Percentiles rank a stretch among this genome's conserved stretches.
Evolutionary conservation across 257 asterid species (phyloP).

Genomic region (Linderniella brevidens): DNA sequence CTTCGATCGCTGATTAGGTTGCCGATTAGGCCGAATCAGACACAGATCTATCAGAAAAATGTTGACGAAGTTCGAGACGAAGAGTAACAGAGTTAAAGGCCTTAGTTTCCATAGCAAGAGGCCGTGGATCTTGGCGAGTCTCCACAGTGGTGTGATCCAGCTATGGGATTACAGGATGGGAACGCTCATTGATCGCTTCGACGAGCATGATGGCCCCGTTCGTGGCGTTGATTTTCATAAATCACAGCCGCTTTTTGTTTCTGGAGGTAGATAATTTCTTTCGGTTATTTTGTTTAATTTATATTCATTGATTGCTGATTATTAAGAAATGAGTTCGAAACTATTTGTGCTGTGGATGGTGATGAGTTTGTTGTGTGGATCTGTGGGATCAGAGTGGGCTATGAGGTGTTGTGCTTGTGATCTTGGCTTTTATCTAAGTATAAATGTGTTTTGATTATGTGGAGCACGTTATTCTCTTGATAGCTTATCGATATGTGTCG

Average conservation of each 20-base stretch:
- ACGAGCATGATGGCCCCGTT: slow-evolving; percentile 29
- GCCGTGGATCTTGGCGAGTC: slow-evolving; percentile 99
- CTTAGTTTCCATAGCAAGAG: slow-evolving; percentile 87
- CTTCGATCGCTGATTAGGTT: too few relatives aligned
- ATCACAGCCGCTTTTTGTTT: slow-evolving; percentile 84
- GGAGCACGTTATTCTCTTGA: too few relatives aligned
- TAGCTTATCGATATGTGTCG: too few relatives aligned
- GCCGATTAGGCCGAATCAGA: too few relatives aligned
- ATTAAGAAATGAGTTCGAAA: background rate
- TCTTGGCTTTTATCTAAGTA: too few relatives aligned
- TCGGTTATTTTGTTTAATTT: background rate
- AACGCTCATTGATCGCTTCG: slow-evolving; percentile 84
- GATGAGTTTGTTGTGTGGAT: background rate
- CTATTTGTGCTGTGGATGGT: background rate
- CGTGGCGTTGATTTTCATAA: slow-evolving; percentile 28
- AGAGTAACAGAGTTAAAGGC: slow-evolving; percentile 96
- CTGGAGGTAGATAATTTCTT: slow-evolving; percentile 45
- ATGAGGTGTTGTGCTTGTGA: too few relatives aligned
- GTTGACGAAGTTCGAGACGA: slow-evolving; percentile 96
- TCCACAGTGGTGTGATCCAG: slow-evolving; percentile 98
- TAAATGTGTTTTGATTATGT: too few relatives aligned
- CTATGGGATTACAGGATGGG: slow-evolving; percentile 99
- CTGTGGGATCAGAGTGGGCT: background rate
- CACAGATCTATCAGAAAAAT: slow-evolving; percentile 16
- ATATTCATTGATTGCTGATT: background rate